Evolutionary conservation across 495 filamentous ascomycete genomes (phyloP).

Genomic region (Lasiosphaeriaceae sp.): DNA sequence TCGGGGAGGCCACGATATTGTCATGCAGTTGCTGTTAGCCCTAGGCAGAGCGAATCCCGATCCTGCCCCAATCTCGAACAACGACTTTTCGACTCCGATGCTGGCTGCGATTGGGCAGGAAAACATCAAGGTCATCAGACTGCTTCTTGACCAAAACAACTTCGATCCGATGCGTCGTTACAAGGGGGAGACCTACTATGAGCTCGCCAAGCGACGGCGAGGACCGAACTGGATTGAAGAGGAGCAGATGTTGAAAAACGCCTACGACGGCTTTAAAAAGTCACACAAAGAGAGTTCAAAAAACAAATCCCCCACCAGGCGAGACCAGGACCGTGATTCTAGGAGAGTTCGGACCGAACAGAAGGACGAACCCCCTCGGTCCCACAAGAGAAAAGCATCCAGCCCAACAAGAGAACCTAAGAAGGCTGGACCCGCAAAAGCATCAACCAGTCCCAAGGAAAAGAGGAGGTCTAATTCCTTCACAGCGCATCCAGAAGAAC

Average conservation of each 20-base stretch:
- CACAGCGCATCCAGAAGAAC: conserved; percentile 34
- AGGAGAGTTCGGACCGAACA: conserved; percentile 46
- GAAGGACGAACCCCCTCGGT: conserved; percentile 31
- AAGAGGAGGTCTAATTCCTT: conserved; percentile 38
- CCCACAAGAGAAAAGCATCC: conserved; percentile 46
- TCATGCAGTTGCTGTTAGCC: conserved; percentile 79
- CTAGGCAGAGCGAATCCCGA: conserved; percentile 76
- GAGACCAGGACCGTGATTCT: conserved; percentile 55
- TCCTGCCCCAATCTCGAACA: conserved; percentile 56
- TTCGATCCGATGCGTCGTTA: conserved; percentile 75
- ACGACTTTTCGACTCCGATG: conserved; percentile 80
- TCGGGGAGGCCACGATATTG: conserved; percentile 84
- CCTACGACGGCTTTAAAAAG: conserved; percentile 64
- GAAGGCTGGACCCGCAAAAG: conserved; percentile 27
- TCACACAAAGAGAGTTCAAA: conserved; percentile 38
- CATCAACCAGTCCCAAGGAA: conserved; percentile 38
- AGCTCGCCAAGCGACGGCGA: conserved; percentile 74
- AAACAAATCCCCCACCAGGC: conserved; percentile 50
- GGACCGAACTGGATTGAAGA: conserved; percentile 91
- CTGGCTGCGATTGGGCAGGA: conserved; percentile 89
- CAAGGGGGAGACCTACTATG: conserved; percentile 72
- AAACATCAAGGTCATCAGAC: conserved; percentile 73
- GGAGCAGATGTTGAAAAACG: conserved; percentile 71
- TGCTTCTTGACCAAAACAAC: conserved; percentile 70
- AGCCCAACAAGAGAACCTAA: conserved; percentile 46